Evolutionary conservation across 2,329 filamentous ascomycete species (phyloP), one percentile per base, ranked within the genome.

Genomic region (Monosporascus sp.): DNA sequence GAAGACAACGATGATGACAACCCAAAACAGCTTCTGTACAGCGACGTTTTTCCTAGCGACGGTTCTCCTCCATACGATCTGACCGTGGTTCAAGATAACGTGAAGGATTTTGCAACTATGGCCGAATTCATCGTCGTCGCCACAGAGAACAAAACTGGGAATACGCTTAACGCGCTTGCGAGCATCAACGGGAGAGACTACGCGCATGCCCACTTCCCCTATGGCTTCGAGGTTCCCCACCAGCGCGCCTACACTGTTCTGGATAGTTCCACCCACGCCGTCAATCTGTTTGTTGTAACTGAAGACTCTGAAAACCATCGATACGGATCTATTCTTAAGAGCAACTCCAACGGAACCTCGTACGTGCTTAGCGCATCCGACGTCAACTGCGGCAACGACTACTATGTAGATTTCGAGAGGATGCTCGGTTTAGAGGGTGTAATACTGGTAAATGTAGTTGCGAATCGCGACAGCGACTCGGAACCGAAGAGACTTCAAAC

Each of bases 321-420:
- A 55, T 91, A 89, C 63, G 94, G 94, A 38, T 87, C 88, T 24
- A 90, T 99, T 62, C 84, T 99, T 72, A 99, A 97, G 81, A 97
- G 91, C 67, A 99, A 99, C 75, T 97, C 91, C 63, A 97, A 99
- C 67, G 94, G 94, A 51, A 99, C 94, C 1, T 94, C 89, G 1
- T 99, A 97, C 65, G 89, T 96, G 14, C 76, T 96, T 59, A 95
- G 89, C 70, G 78, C 94, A 24, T 77, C 82, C 48, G 84, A 83
- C 20, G 91, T 97, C 66, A 97, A 97, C 70, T 83, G 90, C 61
- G 85, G 97, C 66, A 74, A 79, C 14, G 62, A 69, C 2, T 91
- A 86, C 44, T 97, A 86, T 65, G 93, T 96, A 45, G 94, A 99
- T 68, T 99, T 96, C 70, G 94, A 99, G 69, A 97, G 96, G 75